Conservation (phyloP, 345 rosid genomes). For the Cardamine chenopodiifolia region DNA sequence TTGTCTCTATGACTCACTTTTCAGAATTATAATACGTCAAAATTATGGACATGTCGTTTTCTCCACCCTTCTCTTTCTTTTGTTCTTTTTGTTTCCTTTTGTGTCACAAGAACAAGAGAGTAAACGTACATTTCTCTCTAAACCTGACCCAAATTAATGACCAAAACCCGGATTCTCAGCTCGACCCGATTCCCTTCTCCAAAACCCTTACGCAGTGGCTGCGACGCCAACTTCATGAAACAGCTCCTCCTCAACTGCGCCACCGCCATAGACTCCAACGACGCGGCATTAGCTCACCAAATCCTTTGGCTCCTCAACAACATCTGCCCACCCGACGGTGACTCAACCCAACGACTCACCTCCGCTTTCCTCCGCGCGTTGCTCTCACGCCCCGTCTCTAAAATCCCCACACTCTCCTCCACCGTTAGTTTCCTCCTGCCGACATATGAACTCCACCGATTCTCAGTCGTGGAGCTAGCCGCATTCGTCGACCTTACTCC, state of each 20-base stretch:
- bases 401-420: slow-evolving; percentile 57
- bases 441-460: slow-evolving; percentile 48
- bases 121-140: not conserved
- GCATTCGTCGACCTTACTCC: slow-evolving; percentile 87
- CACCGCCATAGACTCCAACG: slow-evolving; percentile 78
- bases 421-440: slow-evolving; percentile 43
- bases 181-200: slow-evolving; percentile 50
- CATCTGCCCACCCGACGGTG: slow-evolving; percentile 81
- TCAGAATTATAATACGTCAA: slow-evolving; percentile 13
- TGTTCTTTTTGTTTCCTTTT: slow-evolving; percentile 33
- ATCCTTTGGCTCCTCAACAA: slow-evolving; percentile 90
- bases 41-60: slow-evolving; percentile 26
- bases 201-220: slow-evolving; percentile 48
- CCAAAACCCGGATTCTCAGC: slow-evolving; percentile 49
- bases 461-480: slow-evolving; percentile 85
- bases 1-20: slow-evolving; percentile 36
- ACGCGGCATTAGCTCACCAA: slow-evolving; percentile 78
- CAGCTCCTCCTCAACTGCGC: slow-evolving; percentile 89
- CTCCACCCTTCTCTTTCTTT: slow-evolving; percentile 25
- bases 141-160: slow-evolving; percentile 42
- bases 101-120: slow-evolving; percentile 12
- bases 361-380: slow-evolving; percentile 83
- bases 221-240: slow-evolving; percentile 91
- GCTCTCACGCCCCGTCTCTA: slow-evolving; percentile 69
- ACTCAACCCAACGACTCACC: slow-evolving; percentile 77